Percentiles rank a stretch among this genome's conserved stretches.
These are phyloP conservation scores for Aspergillus sclerotialis DNA, from an alignment of 2,329 filamentous ascomycete species.

Conservation along the genomic window DNA sequence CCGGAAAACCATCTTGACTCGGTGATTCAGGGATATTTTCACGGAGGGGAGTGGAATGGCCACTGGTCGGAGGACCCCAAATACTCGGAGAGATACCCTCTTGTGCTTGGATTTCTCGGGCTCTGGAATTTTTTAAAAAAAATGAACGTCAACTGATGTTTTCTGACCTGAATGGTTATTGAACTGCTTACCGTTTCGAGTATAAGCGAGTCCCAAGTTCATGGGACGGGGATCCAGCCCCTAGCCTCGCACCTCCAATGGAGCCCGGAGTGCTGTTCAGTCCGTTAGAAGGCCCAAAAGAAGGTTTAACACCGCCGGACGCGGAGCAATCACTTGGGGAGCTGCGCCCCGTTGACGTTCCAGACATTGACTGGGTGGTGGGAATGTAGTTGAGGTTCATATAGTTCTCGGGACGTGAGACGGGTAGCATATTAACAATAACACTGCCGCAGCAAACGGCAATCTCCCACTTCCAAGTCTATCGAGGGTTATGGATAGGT, in stretches of 20 bases:
- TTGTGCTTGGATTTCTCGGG: conserved; percentile 93
- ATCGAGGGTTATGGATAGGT: conserved; percentile 7
- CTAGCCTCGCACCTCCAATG: conserved; percentile 60
- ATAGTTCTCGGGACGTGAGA: conserved; percentile 70
- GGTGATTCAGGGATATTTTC: conserved; percentile 98
- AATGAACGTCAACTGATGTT: background rate
- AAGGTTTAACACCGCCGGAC: conserved; percentile 59
- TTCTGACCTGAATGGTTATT: conserved; percentile 1
- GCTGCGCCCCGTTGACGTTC: conserved; percentile 71
- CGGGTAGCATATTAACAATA: conserved; percentile 86
- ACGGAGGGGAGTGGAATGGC: conserved; percentile 89
- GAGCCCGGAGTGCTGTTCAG: conserved; percentile 47
- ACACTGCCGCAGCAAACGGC: conserved; percentile 14
- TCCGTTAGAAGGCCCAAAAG: conserved; percentile 62
- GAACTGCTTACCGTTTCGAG: conserved; percentile 74
- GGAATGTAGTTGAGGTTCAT: conserved; percentile 76
- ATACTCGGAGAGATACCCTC: conserved; percentile 74
- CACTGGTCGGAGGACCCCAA: conserved; percentile 94
- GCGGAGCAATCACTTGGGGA: conserved; percentile 70
- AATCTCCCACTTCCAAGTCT: conserved; percentile 9
- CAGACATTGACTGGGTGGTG: conserved; percentile 62
- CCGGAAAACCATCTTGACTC: conserved; percentile 84
- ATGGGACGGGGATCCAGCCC: conserved; percentile 93
- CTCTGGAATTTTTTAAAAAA: conserved; percentile 47
- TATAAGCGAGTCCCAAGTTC: conserved; percentile 76